Percentiles rank a stretch among this genome's conserved stretches.
phyloP scores from a whole-genome alignment of 1,284 basidiomycete genomes.

The Moesziomyces globuligerus region DNA sequence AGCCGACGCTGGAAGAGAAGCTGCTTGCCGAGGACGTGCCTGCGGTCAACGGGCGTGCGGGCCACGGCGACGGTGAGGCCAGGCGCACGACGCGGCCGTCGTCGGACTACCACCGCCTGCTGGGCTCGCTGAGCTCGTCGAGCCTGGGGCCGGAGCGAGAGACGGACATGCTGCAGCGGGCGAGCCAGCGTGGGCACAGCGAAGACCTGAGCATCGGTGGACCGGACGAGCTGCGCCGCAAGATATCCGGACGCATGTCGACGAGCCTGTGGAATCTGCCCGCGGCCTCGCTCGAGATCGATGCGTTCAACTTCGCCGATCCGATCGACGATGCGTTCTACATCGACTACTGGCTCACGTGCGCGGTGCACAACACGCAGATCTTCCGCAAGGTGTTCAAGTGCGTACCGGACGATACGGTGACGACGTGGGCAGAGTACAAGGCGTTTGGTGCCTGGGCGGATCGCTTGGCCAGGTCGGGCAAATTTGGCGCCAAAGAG shows the following conservation, averaged over 20 bases:
- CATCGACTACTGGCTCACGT: conserved; percentile 58
- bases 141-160: conserved; percentile 33
- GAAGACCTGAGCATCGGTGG: conserved; percentile 11
- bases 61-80: conserved; percentile 1
- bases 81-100: conserved; percentile 17
- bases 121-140: conserved; percentile 24
- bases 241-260: conserved; percentile 47
- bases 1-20: conserved; percentile 50
- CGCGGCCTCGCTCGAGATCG: conserved; percentile 39
- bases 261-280: conserved; percentile 49
- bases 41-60: conserved; percentile 26
- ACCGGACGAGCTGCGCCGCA: conserved; percentile 29
- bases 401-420: conserved; percentile 64
- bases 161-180: conserved; percentile 29
- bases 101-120: conserved; percentile 17
- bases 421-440: conserved; percentile 65
- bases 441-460: conserved; percentile 58
- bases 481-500: conserved; percentile 44
- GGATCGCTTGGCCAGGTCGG: conserved; percentile 47
- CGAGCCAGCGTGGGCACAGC: conserved; percentile 18
- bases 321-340: conserved; percentile 59
- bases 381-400: conserved; percentile 66
- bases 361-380: conserved; percentile 63
- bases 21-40: conserved; percentile 28
- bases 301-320: conserved; percentile 52